A percentile compares a stretch with the other conserved stretches of the same genome.
phyloP scores from a whole-genome alignment of 305 asterid genomes.

The Andrographis paniculata region DNA sequence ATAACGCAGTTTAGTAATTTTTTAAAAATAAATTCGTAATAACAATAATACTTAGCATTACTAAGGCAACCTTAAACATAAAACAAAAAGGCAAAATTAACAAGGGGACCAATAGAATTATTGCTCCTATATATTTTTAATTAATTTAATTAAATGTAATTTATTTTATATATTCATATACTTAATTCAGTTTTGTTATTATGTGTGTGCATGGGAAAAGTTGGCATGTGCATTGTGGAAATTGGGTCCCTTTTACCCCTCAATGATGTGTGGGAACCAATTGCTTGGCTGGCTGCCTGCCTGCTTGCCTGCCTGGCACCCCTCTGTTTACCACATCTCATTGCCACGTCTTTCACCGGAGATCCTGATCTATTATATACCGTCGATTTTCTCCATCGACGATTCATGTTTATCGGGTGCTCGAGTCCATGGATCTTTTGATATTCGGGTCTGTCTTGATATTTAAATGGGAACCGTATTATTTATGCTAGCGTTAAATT shows the following conservation, averaged over 20 bases:
- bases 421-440: too few relatives aligned
- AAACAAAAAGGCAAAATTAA: slow-evolving; percentile 11
- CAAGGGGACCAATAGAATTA: slow-evolving; percentile 26
- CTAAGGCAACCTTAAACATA: slow-evolving; percentile 23
- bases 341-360: slow-evolving; percentile 7
- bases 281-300: slow-evolving; percentile 57
- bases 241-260: slow-evolving; percentile 30
- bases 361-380: too few relatives aligned
- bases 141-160: too few relatives aligned
- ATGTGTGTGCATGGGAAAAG: slow-evolving; percentile 30
- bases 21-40: too few relatives aligned
- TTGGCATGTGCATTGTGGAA: slow-evolving; percentile 51
- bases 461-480: too few relatives aligned
- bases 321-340: slow-evolving; percentile 53
- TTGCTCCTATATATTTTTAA: not conserved
- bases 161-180: too few relatives aligned
- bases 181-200: slow-evolving; percentile 3
- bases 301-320: slow-evolving; percentile 58
- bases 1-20: too few relatives aligned
- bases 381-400: too few relatives aligned
- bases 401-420: too few relatives aligned
- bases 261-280: slow-evolving; percentile 43
- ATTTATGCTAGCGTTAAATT: too few relatives aligned
- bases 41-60: slow-evolving; percentile 10
- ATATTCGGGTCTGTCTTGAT: too few relatives aligned